phyloP scores from a whole-genome alignment of 164 flowering plant genomes.

The Annona squamosa region DNA sequence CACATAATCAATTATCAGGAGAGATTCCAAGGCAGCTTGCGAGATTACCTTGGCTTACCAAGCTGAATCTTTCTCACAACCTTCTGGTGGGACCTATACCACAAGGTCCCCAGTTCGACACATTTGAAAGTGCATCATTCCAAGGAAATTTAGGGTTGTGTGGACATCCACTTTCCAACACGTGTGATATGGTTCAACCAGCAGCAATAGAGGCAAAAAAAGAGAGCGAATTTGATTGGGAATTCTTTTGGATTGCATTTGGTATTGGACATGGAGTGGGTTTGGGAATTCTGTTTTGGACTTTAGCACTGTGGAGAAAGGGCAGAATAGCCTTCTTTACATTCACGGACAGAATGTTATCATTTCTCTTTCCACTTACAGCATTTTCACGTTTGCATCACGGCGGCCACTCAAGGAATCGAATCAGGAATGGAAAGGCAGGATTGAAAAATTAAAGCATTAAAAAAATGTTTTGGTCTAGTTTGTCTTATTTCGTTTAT shows the following conservation, averaged over 20 bases:
- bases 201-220: too few species aligned
- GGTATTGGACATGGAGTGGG: background rate
- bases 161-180: background rate
- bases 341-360: background rate
- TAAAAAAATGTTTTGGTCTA: too few species aligned
- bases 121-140: background rate
- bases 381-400: background rate
- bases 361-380: background rate
- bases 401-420: too few species aligned
- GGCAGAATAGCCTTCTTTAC: background rate
- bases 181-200: background rate
- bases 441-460: too few species aligned
- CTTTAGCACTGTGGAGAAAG: background rate
- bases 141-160: conserved; percentile 3
- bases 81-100: conserved; percentile 6
- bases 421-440: too few species aligned
- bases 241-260: background rate
- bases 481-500: too few species aligned
- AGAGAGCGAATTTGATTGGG: background rate
- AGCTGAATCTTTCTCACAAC: conserved; percentile 6
- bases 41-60: background rate
- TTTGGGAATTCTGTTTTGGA: background rate
- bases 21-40: background rate
- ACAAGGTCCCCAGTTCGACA: background rate
- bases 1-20: background rate